Evolutionary conservation across 768 basidiomycete genomes (phyloP).

Genomic region (Boletus pseudo-olivaceus): DNA sequence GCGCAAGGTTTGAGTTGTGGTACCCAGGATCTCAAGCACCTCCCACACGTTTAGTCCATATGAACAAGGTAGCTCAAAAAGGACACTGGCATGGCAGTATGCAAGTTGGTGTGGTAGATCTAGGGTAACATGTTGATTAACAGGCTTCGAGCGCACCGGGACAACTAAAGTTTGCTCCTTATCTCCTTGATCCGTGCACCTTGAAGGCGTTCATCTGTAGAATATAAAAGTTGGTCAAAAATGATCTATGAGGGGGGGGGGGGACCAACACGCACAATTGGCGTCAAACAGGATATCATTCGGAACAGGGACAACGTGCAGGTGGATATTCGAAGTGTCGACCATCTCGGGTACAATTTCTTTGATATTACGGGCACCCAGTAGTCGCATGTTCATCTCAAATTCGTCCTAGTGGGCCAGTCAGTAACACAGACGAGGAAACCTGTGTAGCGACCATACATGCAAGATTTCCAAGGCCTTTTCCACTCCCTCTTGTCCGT

Average conservation of each 20-base stretch:
- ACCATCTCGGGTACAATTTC: slow-evolving; percentile 91
- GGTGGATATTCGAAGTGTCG: slow-evolving; percentile 65
- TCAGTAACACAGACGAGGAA: neutral
- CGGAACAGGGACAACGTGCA: slow-evolving; percentile 67
- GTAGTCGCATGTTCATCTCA: slow-evolving; percentile 93
- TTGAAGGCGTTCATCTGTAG: slow-evolving; percentile 42
- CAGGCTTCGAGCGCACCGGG: neutral
- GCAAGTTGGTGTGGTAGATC: neutral
- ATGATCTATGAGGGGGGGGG: neutral
- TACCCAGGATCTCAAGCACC: neutral
- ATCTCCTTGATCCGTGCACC: slow-evolving; percentile 39
- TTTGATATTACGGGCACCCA: slow-evolving; percentile 77
- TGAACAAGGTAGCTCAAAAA: neutral
- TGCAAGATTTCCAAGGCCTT: slow-evolving; percentile 75
- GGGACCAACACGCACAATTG: slow-evolving; percentile 63
- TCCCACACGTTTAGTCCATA: neutral
- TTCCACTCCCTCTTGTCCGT: slow-evolving; percentile 85
- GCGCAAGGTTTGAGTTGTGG: neutral
- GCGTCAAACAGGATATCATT: slow-evolving; percentile 68
- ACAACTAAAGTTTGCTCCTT: slow-evolving; percentile 37
- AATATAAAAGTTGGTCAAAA: slow-evolving; percentile 5
- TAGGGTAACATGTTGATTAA: neutral
- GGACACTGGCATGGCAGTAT: neutral
- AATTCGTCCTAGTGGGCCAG: slow-evolving; percentile 74
- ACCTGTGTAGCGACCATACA: slow-evolving; percentile 36